Conservation (phyloP, 495 filamentous ascomycete genomes). For the Aspergillus asperescens region DNA sequence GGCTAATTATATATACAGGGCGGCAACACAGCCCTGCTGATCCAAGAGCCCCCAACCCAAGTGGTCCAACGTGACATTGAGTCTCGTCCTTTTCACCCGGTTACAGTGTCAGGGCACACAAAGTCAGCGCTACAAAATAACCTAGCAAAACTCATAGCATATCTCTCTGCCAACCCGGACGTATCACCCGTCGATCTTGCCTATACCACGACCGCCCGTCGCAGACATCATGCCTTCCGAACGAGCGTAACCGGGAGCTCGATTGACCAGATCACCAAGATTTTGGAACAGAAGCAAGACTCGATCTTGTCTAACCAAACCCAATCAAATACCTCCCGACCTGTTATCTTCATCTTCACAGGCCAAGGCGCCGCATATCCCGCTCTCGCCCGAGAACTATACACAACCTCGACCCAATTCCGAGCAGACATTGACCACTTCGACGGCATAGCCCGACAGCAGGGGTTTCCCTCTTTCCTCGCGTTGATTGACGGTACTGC, state of each 20-base stretch:
- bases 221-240: neutral
- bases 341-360: neutral
- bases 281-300: neutral
- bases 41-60: neutral
- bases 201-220: neutral
- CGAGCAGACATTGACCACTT: neutral
- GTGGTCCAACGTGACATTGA: neutral
- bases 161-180: constrained; percentile 26
- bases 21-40: constrained; percentile 7
- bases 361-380: constrained; percentile 48
- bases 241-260: neutral
- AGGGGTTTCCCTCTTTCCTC: constrained; percentile 36
- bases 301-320: neutral
- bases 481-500: constrained; percentile 17
- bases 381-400: constrained; percentile 45
- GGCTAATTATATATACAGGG: no score
- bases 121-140: constrained; percentile 35
- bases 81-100: constrained; percentile 1
- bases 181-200: neutral
- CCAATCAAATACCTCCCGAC: neutral
- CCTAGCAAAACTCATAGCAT: constrained; percentile 27
- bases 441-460: neutral
- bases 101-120: constrained; percentile 26
- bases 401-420: neutral
- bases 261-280: no score